Evolutionary conservation across 495 filamentous ascomycete genomes (phyloP), one percentile per base, ranked within the genome.

Genomic region (Penicillium argentinense): DNA sequence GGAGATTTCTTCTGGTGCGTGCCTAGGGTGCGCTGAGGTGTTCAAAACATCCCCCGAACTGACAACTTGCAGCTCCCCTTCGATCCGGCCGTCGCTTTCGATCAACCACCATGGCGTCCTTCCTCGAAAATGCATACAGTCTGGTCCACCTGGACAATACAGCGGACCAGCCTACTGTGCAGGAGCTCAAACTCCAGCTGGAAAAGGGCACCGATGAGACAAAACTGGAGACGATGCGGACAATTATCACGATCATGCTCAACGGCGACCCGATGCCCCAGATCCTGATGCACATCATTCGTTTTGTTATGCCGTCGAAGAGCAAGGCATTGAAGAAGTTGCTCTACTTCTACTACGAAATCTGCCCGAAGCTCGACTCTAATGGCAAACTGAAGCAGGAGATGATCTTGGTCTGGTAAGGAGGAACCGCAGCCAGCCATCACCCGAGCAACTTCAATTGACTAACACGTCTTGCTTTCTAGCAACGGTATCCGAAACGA

Each of bases 401-500:
- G 78, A 96, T 95, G 87, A 97, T 99, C 67, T 77, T 99, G 60
- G 95, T 99, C 55, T 97, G 95, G 93, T 97, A 80, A 69, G 84
- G 63, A 48, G 14, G 30, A 27, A n/a, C 39, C 38, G 12, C 34
- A 30, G 4, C 19, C 38, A 43, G n/a, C 26, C 21, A 18, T 21
- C 9, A 6, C 16, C 30, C n/a, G 28, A 22, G 8, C 5, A 5
- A 9, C 13, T 14, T 9, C 36, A 14, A 26, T 16, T 14, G 29
- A 49, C 45, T 69, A 46, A 72, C 60, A 42, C 22, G 47, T 28
- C 8, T 38, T 47, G 5, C 28, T 29, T 25, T 22, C 13, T 38
- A 97, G 92, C 69, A 97, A 98, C 67, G 93, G 92, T 52, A 99
- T 99, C 59, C 84, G 91, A 60, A 95, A 97, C 63, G 95, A 99